These are phyloP conservation scores for Xylaria venustula DNA, from an alignment of 495 filamentous ascomycete genomes.

Conservation along the genomic window DNA sequence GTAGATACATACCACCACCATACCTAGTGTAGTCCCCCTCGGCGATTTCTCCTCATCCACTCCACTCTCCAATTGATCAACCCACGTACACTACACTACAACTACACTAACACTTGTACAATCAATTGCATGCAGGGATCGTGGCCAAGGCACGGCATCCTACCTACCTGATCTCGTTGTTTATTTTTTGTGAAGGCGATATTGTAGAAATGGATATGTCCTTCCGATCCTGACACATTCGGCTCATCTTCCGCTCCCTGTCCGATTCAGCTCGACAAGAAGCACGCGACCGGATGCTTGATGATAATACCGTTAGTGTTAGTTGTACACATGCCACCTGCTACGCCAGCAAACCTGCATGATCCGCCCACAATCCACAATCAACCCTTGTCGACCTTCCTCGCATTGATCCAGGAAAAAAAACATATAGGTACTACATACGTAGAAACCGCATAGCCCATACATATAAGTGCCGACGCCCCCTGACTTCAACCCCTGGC, in stretches of 20 bases:
- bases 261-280: neutral
- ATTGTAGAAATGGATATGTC: too few relatives aligned
- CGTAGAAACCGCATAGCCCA: neutral
- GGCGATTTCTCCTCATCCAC: neutral
- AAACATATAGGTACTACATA: neutral
- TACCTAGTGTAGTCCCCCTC: neutral
- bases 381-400: conserved; percentile 2
- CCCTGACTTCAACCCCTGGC: neutral
- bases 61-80: neutral
- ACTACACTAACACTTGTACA: too few relatives aligned
- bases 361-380: conserved; percentile 14
- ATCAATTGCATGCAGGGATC: neutral
- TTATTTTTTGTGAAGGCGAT: neutral
- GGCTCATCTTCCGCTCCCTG: neutral
- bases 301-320: too few relatives aligned
- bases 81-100: too few relatives aligned
- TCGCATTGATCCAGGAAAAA: neutral
- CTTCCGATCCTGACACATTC: neutral
- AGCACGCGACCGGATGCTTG: neutral
- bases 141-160: neutral
- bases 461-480: neutral
- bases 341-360: conserved; percentile 9
- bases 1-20: too few relatives aligned
- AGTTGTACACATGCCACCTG: too few relatives aligned
- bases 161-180: neutral